Base-by-base conservation (phyloP, 192 early-diverging fungal species). In the Umbelopsis sp. region DNA sequence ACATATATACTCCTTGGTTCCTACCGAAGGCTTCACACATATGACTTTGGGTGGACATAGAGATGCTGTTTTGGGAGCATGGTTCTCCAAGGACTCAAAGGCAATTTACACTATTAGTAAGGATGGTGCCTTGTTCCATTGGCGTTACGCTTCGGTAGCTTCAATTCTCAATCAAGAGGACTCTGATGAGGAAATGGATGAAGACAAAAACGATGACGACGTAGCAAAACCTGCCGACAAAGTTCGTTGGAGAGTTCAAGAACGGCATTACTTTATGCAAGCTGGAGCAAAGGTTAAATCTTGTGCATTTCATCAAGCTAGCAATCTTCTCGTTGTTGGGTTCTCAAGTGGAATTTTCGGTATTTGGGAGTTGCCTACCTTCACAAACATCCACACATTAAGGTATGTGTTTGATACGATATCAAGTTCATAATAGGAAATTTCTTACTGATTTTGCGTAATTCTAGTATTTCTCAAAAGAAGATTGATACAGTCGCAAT, bases 331-430 rank as follows among this genome's bases (percentile, higher is more conserved):
- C 50, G 92, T 96, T 1, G 92, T 95, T 52, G 98, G 97, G 8
- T 97, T 98, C 74, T 85, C 87, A 54, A 92, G 91, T 44, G 98
- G 98, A 32, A 87, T 97, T 36, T 99, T 99, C 89, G 98, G 97
- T 1, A 91, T 99, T 49, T 99, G 97, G 93, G 96, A 99, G 81
- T 83, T 98, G 71, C 96, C 98, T 7, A 90, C 90, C 54, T 97
- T 98, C 70, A 94, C 78, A 71, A 91, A 93, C 73, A 94, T 98
- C 71, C 98, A 99, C 75, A 94, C 95, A 25, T 81, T 99, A 25
- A 96, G 91, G 92, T 94, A 86, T 71, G 26, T 21, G 2, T 26
- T 53, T 41, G 5, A 22, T 12, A 38, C 22, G 32, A 45, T 22
- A 16, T 2, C 45, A 56, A 53, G 44, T 56, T 11, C 43, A 52